These are phyloP conservation scores for Lindgomyces ingoldianus DNA, from an alignment of 495 filamentous ascomycete genomes.

Conservation along the genomic window DNA sequence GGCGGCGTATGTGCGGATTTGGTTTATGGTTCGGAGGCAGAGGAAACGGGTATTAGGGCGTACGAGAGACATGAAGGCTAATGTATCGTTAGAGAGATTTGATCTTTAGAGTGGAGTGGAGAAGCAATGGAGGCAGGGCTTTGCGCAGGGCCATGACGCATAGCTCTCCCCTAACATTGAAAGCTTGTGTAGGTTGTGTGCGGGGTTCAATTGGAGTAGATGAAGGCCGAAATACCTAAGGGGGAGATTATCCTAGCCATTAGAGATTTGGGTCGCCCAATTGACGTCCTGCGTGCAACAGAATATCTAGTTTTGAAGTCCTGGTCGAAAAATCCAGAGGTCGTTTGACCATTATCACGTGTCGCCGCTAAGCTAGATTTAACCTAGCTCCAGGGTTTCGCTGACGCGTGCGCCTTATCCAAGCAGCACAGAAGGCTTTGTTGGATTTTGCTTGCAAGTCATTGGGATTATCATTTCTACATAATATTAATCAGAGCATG, in stretches of 20 bases:
- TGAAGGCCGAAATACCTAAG: neutral
- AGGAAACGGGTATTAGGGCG: conserved; percentile 24
- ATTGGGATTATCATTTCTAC: too few relatives aligned
- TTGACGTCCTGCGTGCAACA: neutral
- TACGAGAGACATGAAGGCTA: conserved; percentile 23
- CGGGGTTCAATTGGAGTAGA: neutral
- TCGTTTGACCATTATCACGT: conserved; percentile 2
- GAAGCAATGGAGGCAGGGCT: neutral
- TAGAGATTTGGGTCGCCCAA: neutral
- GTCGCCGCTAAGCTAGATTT: neutral
- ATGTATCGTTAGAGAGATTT: neutral
- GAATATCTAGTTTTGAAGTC: neutral
- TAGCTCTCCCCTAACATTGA: neutral
- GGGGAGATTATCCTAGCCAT: neutral
- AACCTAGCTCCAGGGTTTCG: neutral
- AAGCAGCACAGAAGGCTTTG: too few relatives aligned
- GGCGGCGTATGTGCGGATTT: conserved; percentile 45
- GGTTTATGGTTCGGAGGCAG: conserved; percentile 8
- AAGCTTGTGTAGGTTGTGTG: neutral
- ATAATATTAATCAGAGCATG: too few relatives aligned
- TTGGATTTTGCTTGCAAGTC: too few relatives aligned
- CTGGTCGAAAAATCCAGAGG: neutral
- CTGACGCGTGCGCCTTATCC: too few relatives aligned
- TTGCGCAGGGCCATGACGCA: neutral
- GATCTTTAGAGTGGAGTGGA: neutral